Percentiles rank a stretch among this genome's conserved stretches.
These are phyloP conservation scores for Cercospora zeae-maydis DNA, from an alignment of 2,329 filamentous ascomycete species.

Conservation along the genomic window DNA sequence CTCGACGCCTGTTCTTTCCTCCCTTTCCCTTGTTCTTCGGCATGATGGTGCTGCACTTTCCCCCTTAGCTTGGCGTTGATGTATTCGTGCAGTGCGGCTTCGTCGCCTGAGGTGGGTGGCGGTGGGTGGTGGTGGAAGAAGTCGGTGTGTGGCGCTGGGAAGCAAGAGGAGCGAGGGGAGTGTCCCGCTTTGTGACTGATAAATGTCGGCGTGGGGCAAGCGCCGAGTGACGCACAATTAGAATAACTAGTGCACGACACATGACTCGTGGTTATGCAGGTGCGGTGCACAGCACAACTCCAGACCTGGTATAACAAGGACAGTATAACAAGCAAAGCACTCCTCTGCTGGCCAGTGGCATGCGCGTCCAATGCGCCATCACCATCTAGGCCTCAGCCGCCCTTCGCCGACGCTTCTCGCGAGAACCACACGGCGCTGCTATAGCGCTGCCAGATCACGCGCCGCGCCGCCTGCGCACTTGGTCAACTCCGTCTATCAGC, in stretches of 20 bases:
- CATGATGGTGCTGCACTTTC: slow-evolving; percentile 53
- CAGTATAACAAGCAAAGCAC: no score
- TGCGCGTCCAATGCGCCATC: background rate
- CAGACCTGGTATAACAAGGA: no score
- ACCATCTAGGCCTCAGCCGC: background rate
- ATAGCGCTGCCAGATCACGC: background rate
- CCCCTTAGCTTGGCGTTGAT: slow-evolving; percentile 18
- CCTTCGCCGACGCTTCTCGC: background rate
- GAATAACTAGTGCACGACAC: background rate
- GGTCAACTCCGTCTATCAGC: slow-evolving; percentile 24
- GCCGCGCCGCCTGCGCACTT: slow-evolving; percentile 1
- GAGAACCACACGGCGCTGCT: background rate
- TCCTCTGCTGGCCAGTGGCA: background rate
- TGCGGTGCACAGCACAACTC: background rate
- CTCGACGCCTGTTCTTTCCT: slow-evolving; percentile 96
- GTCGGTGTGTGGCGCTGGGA: slow-evolving; percentile 5
- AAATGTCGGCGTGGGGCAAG: background rate
- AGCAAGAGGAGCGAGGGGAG: slow-evolving; percentile 1
- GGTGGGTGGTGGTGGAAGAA: background rate
- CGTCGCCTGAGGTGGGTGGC: slow-evolving; percentile 22
- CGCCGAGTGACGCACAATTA: background rate
- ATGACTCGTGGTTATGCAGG: background rate
- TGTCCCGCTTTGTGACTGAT: background rate
- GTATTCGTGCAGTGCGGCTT: slow-evolving; percentile 27
- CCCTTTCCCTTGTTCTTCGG: slow-evolving; percentile 99